These are phyloP conservation scores for Colletotrichum cuscutae DNA, from an alignment of 2,329 filamentous ascomycete genomes.

Conservation along the genomic window DNA sequence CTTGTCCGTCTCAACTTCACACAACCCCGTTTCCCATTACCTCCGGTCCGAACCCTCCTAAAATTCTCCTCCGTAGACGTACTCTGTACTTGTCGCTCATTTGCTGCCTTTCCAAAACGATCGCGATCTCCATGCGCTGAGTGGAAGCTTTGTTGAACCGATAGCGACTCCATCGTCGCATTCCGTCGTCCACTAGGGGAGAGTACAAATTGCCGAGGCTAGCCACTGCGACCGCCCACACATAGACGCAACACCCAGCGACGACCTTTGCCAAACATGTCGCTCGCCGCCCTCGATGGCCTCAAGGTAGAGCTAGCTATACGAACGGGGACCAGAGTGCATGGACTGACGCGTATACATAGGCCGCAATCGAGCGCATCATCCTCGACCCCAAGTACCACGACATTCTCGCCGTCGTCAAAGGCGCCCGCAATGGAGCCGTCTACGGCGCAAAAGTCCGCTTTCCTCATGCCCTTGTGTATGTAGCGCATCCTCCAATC, in stretches of 20 bases:
- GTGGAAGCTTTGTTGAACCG: neutral
- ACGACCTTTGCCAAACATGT: conserved; percentile 20
- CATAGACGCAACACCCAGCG: neutral
- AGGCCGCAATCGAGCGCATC: conserved; percentile 79
- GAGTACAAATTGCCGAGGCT: conserved; percentile 30
- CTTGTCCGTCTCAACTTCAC: neutral
- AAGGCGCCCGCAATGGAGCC: conserved; percentile 94
- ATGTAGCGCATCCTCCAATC: conserved; percentile 38
- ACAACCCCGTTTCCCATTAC: neutral
- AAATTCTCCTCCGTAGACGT: neutral
- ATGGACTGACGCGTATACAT: conserved; percentile 23
- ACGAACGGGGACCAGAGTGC: no score
- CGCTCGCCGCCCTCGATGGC: conserved; percentile 32
- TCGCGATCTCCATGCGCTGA: conserved; percentile 19
- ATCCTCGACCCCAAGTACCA: conserved; percentile 87
- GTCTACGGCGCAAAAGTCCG: conserved; percentile 98
- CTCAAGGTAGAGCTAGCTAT: conserved; percentile 24
- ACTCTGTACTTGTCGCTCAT: neutral
- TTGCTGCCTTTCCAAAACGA: neutral
- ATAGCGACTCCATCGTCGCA: conserved; percentile 20
- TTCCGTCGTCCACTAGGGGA: neutral
- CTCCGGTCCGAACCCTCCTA: neutral
- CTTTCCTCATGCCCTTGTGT: conserved; percentile 95
- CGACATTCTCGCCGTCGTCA: conserved; percentile 85
- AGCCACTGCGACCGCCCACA: conserved; percentile 15